phyloP scores from a whole-genome alignment of 441 rosid genomes.

The Adansonia madagascariensis region DNA sequence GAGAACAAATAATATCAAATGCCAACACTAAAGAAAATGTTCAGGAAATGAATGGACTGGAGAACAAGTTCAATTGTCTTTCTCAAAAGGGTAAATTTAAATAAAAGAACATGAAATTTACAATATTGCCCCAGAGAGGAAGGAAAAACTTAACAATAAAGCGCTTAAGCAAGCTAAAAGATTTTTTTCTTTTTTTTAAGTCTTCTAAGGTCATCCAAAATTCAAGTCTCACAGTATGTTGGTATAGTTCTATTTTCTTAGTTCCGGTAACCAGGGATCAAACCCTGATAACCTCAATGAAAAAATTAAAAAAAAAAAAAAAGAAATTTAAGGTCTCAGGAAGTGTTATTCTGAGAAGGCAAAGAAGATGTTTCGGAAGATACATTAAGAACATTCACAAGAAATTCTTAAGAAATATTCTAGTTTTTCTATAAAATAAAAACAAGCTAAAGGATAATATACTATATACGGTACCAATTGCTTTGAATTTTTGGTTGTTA shows the following conservation, averaged over 20 bases:
- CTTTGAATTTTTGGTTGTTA: background rate
- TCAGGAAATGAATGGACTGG: background rate
- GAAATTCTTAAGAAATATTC: background rate
- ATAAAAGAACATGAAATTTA: background rate
- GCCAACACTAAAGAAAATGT: background rate
- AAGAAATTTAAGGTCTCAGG: background rate
- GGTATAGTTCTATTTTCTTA: too few species aligned
- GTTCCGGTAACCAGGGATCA: too few species aligned
- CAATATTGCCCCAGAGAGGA: background rate
- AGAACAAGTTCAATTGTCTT: background rate
- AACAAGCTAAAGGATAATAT: background rate
- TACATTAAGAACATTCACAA: background rate
- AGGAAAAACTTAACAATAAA: background rate
- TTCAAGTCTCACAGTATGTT: background rate
- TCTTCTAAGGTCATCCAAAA: background rate
- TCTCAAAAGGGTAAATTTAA: background rate
- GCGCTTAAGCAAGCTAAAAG: background rate
- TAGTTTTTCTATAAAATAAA: background rate
- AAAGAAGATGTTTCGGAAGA: constrained; percentile 11
- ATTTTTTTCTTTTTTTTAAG: too few species aligned
- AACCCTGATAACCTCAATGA: too few species aligned
- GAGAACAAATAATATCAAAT: background rate
- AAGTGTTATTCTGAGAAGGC: background rate
- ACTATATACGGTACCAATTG: background rate
- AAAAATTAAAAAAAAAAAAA: background rate